These are phyloP conservation scores for Hygrophila difformis DNA, from an alignment of 257 asterid genomes.

Conservation along the genomic window DNA sequence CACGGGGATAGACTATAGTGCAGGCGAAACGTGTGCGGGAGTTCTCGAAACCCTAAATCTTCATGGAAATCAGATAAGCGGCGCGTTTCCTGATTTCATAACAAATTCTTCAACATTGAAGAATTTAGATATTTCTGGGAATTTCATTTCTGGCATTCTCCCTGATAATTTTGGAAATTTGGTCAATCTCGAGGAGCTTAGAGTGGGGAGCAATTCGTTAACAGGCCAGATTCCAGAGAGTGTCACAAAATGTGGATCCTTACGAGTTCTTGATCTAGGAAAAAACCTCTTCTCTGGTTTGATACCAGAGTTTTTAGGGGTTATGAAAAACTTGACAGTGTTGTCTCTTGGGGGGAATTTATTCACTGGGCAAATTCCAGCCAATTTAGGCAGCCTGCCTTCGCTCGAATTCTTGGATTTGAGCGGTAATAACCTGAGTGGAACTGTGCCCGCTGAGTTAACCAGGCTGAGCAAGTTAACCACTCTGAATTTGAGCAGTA, in stretches of 20 bases:
- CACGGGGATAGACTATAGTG: slow-evolving; percentile 32
- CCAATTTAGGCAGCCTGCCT: slow-evolving; percentile 24
- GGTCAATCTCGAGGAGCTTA: slow-evolving; percentile 31
- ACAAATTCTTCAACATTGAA: slow-evolving; percentile 23
- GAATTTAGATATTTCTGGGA: slow-evolving; percentile 41
- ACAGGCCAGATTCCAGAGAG: slow-evolving; percentile 30
- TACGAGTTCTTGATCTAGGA: slow-evolving; percentile 38
- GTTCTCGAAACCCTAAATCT: slow-evolving; percentile 35
- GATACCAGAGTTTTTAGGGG: slow-evolving; percentile 36
- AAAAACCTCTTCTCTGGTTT: slow-evolving; percentile 30
- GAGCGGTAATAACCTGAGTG: slow-evolving; percentile 35
- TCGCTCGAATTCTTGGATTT: slow-evolving; percentile 38
- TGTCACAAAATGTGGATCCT: slow-evolving; percentile 19
- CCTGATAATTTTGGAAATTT: slow-evolving; percentile 29
- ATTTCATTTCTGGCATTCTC: slow-evolving; percentile 31
- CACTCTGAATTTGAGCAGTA: slow-evolving; percentile 40
- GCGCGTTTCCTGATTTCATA: slow-evolving; percentile 31
- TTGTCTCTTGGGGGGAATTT: slow-evolving; percentile 37
- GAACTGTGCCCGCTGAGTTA: slow-evolving; percentile 32
- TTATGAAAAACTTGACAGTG: slow-evolving; percentile 22
- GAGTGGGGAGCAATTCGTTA: slow-evolving; percentile 35
- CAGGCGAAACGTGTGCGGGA: slow-evolving; percentile 24
- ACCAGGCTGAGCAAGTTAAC: slow-evolving; percentile 39
- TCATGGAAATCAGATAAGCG: slow-evolving; percentile 43
- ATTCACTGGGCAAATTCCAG: slow-evolving; percentile 37